phyloP scores from a whole-genome alignment of 1,284 basidiomycete genomes.

The Clitocybe nebularis region DNA sequence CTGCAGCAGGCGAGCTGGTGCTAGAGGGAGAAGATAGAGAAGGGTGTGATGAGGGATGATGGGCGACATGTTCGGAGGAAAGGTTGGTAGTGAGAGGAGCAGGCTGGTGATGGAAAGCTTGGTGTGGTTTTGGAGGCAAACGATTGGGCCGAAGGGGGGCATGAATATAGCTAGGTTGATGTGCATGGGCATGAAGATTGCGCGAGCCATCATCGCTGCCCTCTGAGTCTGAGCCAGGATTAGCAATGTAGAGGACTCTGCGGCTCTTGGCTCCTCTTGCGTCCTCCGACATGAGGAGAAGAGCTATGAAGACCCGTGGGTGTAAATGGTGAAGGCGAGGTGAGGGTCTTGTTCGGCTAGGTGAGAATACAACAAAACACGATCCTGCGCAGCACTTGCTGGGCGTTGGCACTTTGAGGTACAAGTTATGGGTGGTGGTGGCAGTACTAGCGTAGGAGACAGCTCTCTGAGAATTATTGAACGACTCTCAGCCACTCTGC shows the following conservation, averaged over 20 bases:
- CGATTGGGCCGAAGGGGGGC: slow-evolving; percentile 18
- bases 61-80: slow-evolving; percentile 19
- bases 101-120: slow-evolving; percentile 20
- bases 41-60: slow-evolving; percentile 36
- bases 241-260: slow-evolving; percentile 51
- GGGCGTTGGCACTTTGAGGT: no score
- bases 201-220: slow-evolving; percentile 29
- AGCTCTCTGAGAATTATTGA: no score
- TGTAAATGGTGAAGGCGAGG: background rate
- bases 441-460: no score
- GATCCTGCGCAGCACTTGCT: no score
- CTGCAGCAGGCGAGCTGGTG: slow-evolving; percentile 54
- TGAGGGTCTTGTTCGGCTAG: background rate
- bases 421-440: no score
- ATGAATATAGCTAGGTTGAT: slow-evolving; percentile 13
- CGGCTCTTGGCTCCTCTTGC: slow-evolving; percentile 24
- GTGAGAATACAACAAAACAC: slow-evolving; percentile 1
- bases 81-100: slow-evolving; percentile 36
- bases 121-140: slow-evolving; percentile 19
- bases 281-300: slow-evolving; percentile 36
- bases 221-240: slow-evolving; percentile 53
- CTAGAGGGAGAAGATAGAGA: slow-evolving; percentile 64
- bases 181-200: slow-evolving; percentile 11
- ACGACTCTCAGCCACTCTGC: no score
- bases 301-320: background rate